A percentile compares a stretch with the other conserved stretches of the same genome.
Conservation (phyloP, 306 rosid genomes). For the Ormosia emarginata region DNA sequence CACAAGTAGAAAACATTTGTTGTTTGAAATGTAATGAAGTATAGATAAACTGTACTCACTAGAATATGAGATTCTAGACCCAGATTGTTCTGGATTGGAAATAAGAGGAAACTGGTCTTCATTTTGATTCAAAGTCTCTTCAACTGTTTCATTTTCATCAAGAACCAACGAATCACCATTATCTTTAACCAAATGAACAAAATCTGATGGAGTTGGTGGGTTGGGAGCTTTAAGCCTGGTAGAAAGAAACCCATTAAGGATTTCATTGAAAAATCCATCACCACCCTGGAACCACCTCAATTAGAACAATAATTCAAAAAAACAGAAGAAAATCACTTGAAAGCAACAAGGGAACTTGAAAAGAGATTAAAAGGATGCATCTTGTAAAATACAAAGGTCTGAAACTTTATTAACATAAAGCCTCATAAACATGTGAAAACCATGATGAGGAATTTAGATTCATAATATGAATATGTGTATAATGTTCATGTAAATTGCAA, state of each 20-base stretch:
- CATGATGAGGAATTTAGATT: not conserved
- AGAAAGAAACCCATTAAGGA: conserved; percentile 91
- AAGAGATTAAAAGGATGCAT: conserved; percentile 7
- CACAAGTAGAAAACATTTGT: conserved; percentile 21
- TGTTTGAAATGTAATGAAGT: conserved; percentile 20
- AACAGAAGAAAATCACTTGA: conserved; percentile 12
- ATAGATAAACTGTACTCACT: conserved; percentile 44
- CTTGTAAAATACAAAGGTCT: not conserved
- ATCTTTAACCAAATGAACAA: conserved; percentile 38
- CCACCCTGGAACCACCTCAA: conserved; percentile 74
- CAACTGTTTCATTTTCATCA: conserved; percentile 38
- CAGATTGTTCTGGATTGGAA: conserved; percentile 39
- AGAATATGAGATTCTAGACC: conserved; percentile 29
- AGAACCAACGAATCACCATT: conserved; percentile 33
- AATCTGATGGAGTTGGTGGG: conserved; percentile 80
- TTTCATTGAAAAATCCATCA: conserved; percentile 97
- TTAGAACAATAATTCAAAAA: conserved; percentile 26
- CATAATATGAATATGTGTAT: not conserved
- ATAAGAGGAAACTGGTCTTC: conserved; percentile 66
- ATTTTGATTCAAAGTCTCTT: conserved; percentile 36
- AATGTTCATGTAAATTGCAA: not conserved
- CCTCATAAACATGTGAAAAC: conserved; percentile 10
- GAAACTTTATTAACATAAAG: not conserved
- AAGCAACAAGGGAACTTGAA: conserved; percentile 5
- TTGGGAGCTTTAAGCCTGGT: conserved; percentile 74